phyloP scores from a whole-genome alignment of 352 stramenopile genomes.

The Phytophthora melonis region DNA sequence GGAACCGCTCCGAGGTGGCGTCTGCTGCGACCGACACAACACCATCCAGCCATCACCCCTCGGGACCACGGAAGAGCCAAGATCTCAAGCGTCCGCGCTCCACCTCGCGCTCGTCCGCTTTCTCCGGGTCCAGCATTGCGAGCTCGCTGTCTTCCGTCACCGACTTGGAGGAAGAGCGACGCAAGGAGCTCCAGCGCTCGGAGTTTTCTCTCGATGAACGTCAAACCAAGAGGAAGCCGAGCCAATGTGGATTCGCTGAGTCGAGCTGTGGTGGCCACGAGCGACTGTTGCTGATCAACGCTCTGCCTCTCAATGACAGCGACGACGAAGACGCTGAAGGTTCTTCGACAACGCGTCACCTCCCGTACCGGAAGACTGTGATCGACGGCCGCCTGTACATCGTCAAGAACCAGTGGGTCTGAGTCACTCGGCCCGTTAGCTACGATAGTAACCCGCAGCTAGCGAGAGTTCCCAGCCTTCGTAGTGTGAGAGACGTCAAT shows the following conservation, averaged over 20 bases:
- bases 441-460: background rate
- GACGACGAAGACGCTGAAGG: background rate
- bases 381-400: conserved; percentile 10
- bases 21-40: background rate
- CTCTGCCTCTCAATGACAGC: conserved; percentile 21
- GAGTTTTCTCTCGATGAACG: conserved; percentile 9
- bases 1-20: conserved; percentile 7
- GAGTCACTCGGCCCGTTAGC: background rate
- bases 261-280: conserved; percentile 14
- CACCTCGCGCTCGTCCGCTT: conserved; percentile 1
- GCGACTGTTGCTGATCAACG: conserved; percentile 22
- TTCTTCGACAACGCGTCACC: conserved; percentile 4
- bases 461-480: conserved; percentile 2
- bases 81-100: background rate
- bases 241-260: conserved; percentile 15
- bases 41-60: background rate
- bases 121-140: conserved; percentile 13
- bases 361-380: conserved; percentile 26
- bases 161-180: conserved; percentile 25
- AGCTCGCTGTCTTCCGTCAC: conserved; percentile 29
- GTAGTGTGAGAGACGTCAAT: too few relatives aligned
- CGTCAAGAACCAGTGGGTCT: conserved; percentile 36
- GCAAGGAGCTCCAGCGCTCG: conserved; percentile 11
- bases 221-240: conserved; percentile 7
- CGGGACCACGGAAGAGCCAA: background rate